Conservation (phyloP, 306 rosid species). For the Acacia acuminata region DNA sequence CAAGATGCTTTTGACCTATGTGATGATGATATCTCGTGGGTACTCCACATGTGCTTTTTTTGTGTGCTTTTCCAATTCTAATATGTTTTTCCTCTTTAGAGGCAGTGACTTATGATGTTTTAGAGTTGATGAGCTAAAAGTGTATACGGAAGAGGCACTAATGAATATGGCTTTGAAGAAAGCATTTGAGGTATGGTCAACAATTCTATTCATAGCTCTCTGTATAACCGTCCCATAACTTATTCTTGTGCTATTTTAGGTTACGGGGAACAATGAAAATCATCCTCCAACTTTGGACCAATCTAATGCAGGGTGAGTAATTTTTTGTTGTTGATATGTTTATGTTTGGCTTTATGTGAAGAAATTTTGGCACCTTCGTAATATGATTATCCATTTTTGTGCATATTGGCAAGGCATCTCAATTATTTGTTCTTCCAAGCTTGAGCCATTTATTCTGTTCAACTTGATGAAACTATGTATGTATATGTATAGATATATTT, state of each 20-base stretch:
- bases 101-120: constrained; percentile 6
- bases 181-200: constrained; percentile 46
- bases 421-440: background rate
- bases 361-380: background rate
- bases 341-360: background rate
- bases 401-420: background rate
- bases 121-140: constrained; percentile 80
- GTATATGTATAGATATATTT: no score
- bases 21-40: constrained; percentile 67
- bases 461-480: background rate
- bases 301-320: constrained; percentile 34
- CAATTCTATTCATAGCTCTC: background rate
- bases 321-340: background rate
- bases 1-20: constrained; percentile 33
- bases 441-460: background rate
- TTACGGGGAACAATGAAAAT: constrained; percentile 34
- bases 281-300: constrained; percentile 33
- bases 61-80: background rate
- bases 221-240: background rate
- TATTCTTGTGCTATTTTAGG: constrained; percentile 28
- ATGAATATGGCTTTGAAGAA: constrained; percentile 80
- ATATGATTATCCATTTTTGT: background rate
- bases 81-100: background rate
- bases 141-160: constrained; percentile 69
- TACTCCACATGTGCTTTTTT: background rate